phyloP scores from a whole-genome alignment of 495 filamentous ascomycete genomes.

The Mytilinidion resinicola region DNA sequence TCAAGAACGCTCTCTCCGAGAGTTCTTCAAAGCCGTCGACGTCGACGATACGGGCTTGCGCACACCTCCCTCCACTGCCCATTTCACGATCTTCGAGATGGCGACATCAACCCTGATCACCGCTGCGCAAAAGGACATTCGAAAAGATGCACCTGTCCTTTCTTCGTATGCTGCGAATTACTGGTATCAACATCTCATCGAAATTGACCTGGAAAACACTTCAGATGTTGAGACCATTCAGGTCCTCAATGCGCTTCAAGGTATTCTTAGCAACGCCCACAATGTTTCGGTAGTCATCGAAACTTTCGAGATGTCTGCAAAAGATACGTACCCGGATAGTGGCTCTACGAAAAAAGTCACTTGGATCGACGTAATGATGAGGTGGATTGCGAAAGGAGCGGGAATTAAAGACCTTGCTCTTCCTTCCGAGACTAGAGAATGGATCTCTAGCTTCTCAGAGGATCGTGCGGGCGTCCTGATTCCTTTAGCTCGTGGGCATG shows the following conservation, averaged over 20 bases:
- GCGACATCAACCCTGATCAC: not conserved
- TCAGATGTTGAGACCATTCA: not conserved
- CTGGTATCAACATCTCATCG: conserved; percentile 14
- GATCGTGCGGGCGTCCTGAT: not conserved
- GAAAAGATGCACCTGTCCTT: conserved; percentile 2
- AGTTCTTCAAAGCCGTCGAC: conserved; percentile 20
- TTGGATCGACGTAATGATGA: not conserved
- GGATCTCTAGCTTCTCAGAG: not conserved
- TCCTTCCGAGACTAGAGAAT: not conserved
- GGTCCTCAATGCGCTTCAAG: not conserved
- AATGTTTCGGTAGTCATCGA: conserved; percentile 1
- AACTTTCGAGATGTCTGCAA: not conserved
- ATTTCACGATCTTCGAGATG: conserved; percentile 14
- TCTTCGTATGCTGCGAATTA: conserved; percentile 9
- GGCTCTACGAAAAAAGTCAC: not conserved
- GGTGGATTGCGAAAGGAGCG: not conserved
- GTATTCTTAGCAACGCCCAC: conserved; percentile 1
- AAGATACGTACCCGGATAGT: conserved; percentile 1
- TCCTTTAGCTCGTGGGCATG: conserved; percentile 1
- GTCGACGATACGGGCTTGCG: conserved; percentile 12
- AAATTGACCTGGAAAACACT: conserved; percentile 8
- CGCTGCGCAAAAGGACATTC: not conserved
- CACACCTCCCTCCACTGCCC: conserved; percentile 6
- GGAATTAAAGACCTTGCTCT: not conserved
- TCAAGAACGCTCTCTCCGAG: conserved; percentile 26